A percentile compares a stretch with the other conserved stretches of the same genome.
Conservation (phyloP, 345 rosid genomes). For the Hibiscus syriacus region DNA sequence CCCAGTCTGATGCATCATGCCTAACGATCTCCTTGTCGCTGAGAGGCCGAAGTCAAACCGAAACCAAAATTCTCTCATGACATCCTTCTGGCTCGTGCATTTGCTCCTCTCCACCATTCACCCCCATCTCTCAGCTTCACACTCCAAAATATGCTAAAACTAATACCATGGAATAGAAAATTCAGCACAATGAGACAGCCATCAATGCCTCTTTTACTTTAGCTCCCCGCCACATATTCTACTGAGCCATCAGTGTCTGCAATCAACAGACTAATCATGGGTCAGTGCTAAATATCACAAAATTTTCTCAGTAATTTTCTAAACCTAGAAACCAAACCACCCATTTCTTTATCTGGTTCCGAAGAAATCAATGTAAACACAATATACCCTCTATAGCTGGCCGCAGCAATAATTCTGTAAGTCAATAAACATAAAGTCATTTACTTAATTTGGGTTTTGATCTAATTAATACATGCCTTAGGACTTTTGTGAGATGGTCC, state of each 20-base stretch:
- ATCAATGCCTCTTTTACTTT: not conserved
- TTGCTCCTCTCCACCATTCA: not conserved
- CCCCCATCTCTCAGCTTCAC: not conserved
- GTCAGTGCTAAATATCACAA: not conserved
- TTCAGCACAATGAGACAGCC: not conserved
- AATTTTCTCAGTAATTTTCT: not conserved
- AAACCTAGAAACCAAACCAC: not conserved
- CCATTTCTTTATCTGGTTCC: not conserved
- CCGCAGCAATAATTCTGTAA: not conserved
- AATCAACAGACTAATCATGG: not conserved
- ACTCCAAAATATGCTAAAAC: not conserved
- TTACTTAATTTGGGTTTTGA: not conserved
- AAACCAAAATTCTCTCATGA: not conserved
- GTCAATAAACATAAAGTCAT: not conserved
- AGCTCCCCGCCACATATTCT: not conserved
- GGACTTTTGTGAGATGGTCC: not conserved
- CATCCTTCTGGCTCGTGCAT: not conserved
- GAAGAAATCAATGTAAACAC: not conserved
- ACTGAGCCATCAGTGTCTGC: not conserved
- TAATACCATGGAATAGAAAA: not conserved
- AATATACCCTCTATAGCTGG: constrained; percentile 13
- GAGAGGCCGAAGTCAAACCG: not conserved
- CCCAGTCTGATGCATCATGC: constrained; percentile 1
- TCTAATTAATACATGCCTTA: not conserved
- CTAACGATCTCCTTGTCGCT: not conserved